Base-by-base conservation (phyloP, 306 rosid genomes). In the Purshia tridentata region DNA sequence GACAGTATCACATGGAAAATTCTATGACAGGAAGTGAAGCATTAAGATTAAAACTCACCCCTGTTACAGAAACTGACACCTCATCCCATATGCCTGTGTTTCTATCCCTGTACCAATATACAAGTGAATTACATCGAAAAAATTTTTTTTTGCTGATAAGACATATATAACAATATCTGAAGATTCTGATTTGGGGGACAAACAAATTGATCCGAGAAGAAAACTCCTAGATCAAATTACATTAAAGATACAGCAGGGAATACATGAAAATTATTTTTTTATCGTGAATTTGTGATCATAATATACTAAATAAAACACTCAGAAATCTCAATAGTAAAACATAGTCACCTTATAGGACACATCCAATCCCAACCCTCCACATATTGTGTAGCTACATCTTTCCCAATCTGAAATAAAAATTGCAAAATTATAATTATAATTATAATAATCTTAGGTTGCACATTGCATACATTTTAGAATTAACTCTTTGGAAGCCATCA, bases 31-130 rank as follows among this genome's bases (percentile, higher is more conserved):
- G 69, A 77, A 72, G 39, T 51, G 47, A 70, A 50, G 42, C 64
- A 73, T 42, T 67, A 66, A 69, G 58, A 69, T 29, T 64, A 54
- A 14, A 78, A 82, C 98, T 86, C 84, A 93, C 97, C 98, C 98
- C 97, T 15, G 92, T 89, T 73, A 74, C 77, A 40, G 85, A 85
- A 67, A 91, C 52, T 56, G 98, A 91, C 57, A 91, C 98, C 73
- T 91, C 97, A 82, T 93, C 98, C 98, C 98, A 93, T 81, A 93
- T 88, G 83, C 98, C 98, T 19, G 98, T 93, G 86, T 93, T 93
- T 78, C 98, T 85, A 86, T 93, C 98, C 84, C 98, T 91, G 90
- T 78, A 78, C 75, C 39, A 67, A 74, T 63, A 48, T 46, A 69
- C 67, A 82, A 49, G 51, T 54, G 72, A 77, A 71, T 80, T 66